Percentiles rank a stretch among this genome's conserved stretches.
Evolutionary conservation across 768 basidiomycete species (phyloP).

Genomic region (Podaxis sp.): DNA sequence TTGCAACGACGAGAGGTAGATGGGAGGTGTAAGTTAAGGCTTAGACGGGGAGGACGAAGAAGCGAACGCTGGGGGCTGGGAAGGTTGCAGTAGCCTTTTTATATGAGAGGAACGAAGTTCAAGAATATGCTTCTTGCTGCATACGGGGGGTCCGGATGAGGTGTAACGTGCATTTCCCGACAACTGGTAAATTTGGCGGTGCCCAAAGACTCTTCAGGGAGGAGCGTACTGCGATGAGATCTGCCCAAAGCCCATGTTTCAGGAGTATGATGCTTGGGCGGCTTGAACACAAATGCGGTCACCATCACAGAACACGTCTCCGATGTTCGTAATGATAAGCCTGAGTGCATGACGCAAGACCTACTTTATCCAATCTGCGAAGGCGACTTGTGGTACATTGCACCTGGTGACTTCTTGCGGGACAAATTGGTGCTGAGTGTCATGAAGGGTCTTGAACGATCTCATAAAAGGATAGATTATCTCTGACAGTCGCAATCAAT

Average conservation of each 20-base stretch:
- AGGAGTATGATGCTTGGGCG: not conserved
- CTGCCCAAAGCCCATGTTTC: not conserved
- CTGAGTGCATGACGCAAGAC: not conserved
- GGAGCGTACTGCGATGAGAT: too few species aligned
- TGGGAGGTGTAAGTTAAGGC: slow-evolving; percentile 6
- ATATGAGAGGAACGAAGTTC: not conserved
- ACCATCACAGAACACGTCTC: not conserved
- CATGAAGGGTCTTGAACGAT: not conserved
- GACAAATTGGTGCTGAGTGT: not conserved
- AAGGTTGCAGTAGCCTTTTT: not conserved
- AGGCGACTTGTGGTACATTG: not conserved
- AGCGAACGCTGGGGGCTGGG: not conserved
- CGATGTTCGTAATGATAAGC: not conserved
- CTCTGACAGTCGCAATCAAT: not conserved
- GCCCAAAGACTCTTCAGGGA: too few species aligned
- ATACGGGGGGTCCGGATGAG: not conserved
- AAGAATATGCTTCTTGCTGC: not conserved
- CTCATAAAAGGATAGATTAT: not conserved
- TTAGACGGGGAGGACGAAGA: slow-evolving; percentile 5
- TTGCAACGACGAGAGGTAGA: slow-evolving; percentile 17
- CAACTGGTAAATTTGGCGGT: too few species aligned
- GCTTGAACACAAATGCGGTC: not conserved
- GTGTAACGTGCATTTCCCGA: too few species aligned
- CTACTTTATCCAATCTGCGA: not conserved
- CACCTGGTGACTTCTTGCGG: not conserved